Conservation (phyloP, 169 alveolate species). For the Fabrea salina region DNA sequence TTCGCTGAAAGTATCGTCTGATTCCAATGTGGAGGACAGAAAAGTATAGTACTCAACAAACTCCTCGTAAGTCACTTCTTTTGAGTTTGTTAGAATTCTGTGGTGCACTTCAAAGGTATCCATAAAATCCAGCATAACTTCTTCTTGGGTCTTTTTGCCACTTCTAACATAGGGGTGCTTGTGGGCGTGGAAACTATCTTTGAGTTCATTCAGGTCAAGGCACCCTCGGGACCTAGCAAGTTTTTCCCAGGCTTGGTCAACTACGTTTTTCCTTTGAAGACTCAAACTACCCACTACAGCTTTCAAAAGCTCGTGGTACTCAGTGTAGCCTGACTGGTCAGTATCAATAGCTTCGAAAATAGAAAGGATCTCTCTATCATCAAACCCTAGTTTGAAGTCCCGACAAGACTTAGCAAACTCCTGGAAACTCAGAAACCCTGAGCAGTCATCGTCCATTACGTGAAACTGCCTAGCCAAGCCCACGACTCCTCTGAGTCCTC, state of each 20-base stretch:
- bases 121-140: conserved; percentile 59
- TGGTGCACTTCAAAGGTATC: conserved; percentile 74
- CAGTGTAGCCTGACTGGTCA: conserved; percentile 58
- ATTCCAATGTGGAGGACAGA: conserved; percentile 71
- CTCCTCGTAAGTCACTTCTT: conserved; percentile 69
- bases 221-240: conserved; percentile 60
- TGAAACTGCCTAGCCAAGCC: conserved; percentile 53
- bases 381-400: conserved; percentile 43
- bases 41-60: conserved; percentile 71
- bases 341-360: conserved; percentile 65
- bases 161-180: conserved; percentile 64
- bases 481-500: conserved; percentile 64
- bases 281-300: conserved; percentile 71
- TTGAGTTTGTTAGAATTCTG: not conserved
- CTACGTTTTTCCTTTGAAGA: conserved; percentile 57
- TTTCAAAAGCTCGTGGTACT: conserved; percentile 73
- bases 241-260: conserved; percentile 58
- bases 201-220: conserved; percentile 56
- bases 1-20: conserved; percentile 70
- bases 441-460: conserved; percentile 49
- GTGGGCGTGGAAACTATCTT: conserved; percentile 30
- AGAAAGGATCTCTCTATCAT: conserved; percentile 46
- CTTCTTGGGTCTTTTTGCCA: conserved; percentile 61
- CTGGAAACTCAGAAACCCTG: conserved; percentile 33
- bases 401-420: conserved; percentile 52